A percentile compares a stretch with the other conserved stretches of the same genome.
Evolutionary conservation across 495 filamentous ascomycete species (phyloP).

Genomic region (Gamarada debralockiae): DNA sequence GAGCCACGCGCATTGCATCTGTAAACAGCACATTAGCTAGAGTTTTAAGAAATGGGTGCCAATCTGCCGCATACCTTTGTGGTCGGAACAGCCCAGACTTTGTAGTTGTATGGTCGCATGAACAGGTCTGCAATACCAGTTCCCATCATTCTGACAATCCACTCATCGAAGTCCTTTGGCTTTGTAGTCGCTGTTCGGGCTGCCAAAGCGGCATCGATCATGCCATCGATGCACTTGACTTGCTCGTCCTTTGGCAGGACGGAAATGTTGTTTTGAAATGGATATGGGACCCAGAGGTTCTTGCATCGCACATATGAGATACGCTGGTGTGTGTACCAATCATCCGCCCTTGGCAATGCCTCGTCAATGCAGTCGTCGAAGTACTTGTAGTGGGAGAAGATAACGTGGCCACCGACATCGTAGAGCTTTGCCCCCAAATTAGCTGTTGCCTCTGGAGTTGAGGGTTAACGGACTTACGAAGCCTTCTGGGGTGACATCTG

Average conservation of each 20-base stretch:
- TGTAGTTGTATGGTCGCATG: constrained; percentile 99
- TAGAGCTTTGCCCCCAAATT: constrained; percentile 68
- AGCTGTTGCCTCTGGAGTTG: background rate
- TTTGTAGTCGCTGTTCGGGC: constrained; percentile 81
- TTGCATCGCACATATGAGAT: constrained; percentile 99
- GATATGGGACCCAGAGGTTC: constrained; percentile 93
- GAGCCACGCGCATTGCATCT: constrained; percentile 99
- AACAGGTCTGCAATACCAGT: constrained; percentile 89
- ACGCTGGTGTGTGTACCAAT: constrained; percentile 98
- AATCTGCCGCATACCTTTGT: constrained; percentile 68
- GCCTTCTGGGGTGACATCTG: constrained; percentile 91
- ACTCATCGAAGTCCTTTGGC: constrained; percentile 96
- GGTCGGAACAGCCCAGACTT: constrained; percentile 98
- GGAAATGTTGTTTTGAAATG: constrained; percentile 99
- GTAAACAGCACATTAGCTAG: constrained; percentile 1
- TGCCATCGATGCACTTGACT: constrained; percentile 89
- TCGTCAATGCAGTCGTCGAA: constrained; percentile 99
- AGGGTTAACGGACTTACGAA: constrained; percentile 69
- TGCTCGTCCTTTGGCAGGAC: constrained; percentile 98
- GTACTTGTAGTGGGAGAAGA: constrained; percentile 99
- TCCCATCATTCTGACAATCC: constrained; percentile 94
- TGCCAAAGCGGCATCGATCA: constrained; percentile 93
- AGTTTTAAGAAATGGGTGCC: background rate
- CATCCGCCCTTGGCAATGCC: constrained; percentile 85
- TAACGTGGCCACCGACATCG: constrained; percentile 98